Percentiles rank a stretch among this genome's conserved stretches.
phyloP scores from a whole-genome alignment of 1,284 basidiomycete genomes.

The Athelia psychrophila region DNA sequence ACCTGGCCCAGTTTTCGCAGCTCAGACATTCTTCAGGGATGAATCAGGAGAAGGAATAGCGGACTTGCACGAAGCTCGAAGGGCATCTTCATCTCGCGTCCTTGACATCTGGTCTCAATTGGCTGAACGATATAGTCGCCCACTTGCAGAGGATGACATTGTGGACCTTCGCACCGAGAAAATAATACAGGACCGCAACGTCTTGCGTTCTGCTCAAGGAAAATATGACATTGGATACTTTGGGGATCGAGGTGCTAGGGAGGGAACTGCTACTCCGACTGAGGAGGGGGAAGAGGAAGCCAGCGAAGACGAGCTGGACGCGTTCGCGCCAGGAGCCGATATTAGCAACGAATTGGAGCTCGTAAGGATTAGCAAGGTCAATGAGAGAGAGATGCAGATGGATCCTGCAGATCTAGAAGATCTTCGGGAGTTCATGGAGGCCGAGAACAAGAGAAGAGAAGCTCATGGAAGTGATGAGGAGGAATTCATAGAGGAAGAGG shows the following conservation, averaged over 20 bases:
- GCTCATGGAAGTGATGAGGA: conserved; percentile 41
- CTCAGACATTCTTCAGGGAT: neutral
- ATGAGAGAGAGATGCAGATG: conserved; percentile 22
- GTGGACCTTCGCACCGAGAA: conserved; percentile 58
- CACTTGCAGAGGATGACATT: conserved; percentile 74
- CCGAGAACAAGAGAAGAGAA: conserved; percentile 50
- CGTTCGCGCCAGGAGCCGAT: conserved; percentile 26
- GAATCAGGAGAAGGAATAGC: neutral
- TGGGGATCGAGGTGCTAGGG: conserved; percentile 24
- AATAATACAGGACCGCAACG: conserved; percentile 66
- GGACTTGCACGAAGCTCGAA: conserved; percentile 51
- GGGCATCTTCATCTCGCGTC: conserved; percentile 54
- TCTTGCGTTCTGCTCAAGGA: conserved; percentile 42
- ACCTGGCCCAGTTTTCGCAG: neutral
- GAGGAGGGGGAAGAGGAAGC: conserved; percentile 27
- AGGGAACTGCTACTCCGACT: conserved; percentile 21
- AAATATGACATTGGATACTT: conserved; percentile 48
- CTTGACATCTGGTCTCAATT: conserved; percentile 63
- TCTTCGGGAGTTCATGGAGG: conserved; percentile 62
- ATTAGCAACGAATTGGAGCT: conserved; percentile 30
- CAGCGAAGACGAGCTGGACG: conserved; percentile 40
- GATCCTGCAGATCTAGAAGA: conserved; percentile 56
- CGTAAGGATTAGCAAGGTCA: conserved; percentile 29
- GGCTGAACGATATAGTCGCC: conserved; percentile 59
- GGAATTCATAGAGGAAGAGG: conserved; percentile 31